Evolutionary conservation across 257 asterid species (phyloP), one percentile per base, ranked within the genome.

Genomic region (Ehretia macrophylla): DNA sequence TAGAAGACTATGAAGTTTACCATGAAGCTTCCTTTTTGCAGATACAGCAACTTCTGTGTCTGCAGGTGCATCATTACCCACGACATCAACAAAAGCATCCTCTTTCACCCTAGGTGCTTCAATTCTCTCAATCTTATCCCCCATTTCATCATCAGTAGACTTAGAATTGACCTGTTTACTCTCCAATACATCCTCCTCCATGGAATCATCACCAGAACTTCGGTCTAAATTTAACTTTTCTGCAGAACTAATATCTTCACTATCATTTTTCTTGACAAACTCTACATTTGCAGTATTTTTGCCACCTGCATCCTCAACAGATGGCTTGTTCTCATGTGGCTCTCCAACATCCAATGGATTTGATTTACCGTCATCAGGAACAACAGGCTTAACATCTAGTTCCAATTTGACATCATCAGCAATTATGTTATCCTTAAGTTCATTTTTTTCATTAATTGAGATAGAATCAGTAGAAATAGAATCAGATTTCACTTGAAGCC

Each of bases 151-250:
- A 21, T 72, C 73, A 65, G 64, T 75, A 54, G 75, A 49, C 65
- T 76, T 77, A 62, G 60, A 42, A 50, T 72, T 81, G 37, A 61
- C 58, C 32, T 66, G 91, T 69, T 79, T 81, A 63, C 67, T 72
- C 51, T 83, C 91, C 75, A 62, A 64, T 17, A 68, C 72, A 72
- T 83, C 96, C 73, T 83, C 96, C 65, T 83, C 95, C 88, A 87
- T 85, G 63, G 85, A 75, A 75, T 90, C 96, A 77, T 90, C 95
- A 55, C 83, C 95, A 75, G 87, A 77, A 73, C 81, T 87, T 63
- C 78, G 75, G 60, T 81, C 94, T 65, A 83, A 69, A 77, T 58
- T 78, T 65, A 81, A 69, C 59, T 79, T 84, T 60, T 83, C 93
- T 38, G 79, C 72, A 50, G 75, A 80, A 62, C 64, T 82, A 56